A percentile compares a stretch with the other conserved stretches of the same genome.
Conservation (phyloP, 1,139 yeast species). For the Hansenula lynferdii region DNA sequence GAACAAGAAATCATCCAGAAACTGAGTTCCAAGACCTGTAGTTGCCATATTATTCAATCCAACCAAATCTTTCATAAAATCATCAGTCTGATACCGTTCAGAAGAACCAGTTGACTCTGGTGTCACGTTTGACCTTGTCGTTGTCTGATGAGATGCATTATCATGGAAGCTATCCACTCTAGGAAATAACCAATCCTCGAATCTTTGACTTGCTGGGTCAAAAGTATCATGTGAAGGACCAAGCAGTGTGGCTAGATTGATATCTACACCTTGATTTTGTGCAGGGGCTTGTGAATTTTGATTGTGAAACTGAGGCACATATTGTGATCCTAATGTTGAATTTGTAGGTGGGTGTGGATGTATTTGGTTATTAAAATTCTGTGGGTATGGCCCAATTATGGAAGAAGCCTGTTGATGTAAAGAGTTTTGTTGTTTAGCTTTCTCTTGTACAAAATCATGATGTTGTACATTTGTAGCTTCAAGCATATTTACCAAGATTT, state of each 20-base stretch:
- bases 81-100: constrained; percentile 6
- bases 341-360: not conserved
- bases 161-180: constrained; percentile 6
- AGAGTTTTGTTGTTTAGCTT: not conserved
- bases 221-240: not conserved
- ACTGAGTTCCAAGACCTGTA: constrained; percentile 7
- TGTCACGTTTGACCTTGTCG: not conserved
- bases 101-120: constrained; percentile 4
- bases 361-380: too few relatives aligned
- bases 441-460: not conserved
- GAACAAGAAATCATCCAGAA: constrained; percentile 18
- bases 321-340: not conserved
- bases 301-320: not conserved
- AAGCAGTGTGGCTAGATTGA: not conserved
- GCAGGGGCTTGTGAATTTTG: not conserved
- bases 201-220: constrained; percentile 6
- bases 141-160: too few relatives aligned
- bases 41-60: constrained; percentile 11
- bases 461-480: constrained; percentile 12
- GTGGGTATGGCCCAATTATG: too few relatives aligned
- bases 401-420: too few relatives aligned
- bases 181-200: constrained; percentile 22
- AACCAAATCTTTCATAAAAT: constrained; percentile 15
- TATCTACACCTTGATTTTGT: not conserved
- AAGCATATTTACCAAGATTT: constrained; percentile 16